Conservation (phyloP, 1,284 basidiomycete genomes). For the Cerrena zonata region DNA sequence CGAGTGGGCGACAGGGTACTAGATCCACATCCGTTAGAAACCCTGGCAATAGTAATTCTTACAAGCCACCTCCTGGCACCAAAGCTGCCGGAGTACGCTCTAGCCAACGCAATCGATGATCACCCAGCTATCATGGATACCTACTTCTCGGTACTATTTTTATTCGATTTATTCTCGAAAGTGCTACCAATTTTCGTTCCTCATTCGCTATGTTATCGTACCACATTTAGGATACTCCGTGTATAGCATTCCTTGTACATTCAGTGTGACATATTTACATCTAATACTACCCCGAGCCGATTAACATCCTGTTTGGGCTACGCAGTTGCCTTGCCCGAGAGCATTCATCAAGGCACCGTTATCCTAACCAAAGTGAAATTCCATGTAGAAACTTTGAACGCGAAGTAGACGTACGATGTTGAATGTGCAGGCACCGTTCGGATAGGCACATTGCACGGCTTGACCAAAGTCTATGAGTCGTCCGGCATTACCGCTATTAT, state of each 20-base stretch:
- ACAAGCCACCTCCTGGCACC: neutral
- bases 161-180: too few relatives aligned
- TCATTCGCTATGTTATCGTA: too few relatives aligned
- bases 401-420: neutral
- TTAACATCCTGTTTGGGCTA: neutral
- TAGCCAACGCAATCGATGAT: too few relatives aligned
- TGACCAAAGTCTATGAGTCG: neutral
- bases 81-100: too few relatives aligned
- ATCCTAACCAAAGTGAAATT: neutral
- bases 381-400: neutral
- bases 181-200: too few relatives aligned
- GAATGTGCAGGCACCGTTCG: slow-evolving; percentile 6
- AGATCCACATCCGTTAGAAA: neutral
- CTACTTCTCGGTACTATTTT: too few relatives aligned
- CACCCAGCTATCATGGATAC: too few relatives aligned
- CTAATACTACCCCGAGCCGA: too few relatives aligned
- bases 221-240: too few relatives aligned
- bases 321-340: slow-evolving; percentile 7
- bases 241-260: too few relatives aligned
- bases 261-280: too few relatives aligned
- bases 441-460: slow-evolving; percentile 7
- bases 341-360: slow-evolving; percentile 6
- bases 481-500: slow-evolving; percentile 1
- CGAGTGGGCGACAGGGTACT: neutral
- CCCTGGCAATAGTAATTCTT: neutral